A percentile compares a stretch with the other conserved stretches of the same genome.
These are phyloP conservation scores for Lycium ferocissimum DNA, from an alignment of 257 asterid species.

Conservation along the genomic window DNA sequence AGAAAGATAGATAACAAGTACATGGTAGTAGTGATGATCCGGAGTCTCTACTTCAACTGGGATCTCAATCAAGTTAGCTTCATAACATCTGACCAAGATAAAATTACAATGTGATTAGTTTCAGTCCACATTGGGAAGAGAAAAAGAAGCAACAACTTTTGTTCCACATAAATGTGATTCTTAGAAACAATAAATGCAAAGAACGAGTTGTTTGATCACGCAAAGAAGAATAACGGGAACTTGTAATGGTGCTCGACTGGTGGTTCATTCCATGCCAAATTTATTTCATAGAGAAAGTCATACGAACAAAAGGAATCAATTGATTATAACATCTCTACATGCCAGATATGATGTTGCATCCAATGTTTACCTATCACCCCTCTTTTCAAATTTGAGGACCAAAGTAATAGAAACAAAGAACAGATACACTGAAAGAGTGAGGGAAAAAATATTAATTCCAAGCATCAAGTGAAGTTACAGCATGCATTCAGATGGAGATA, in stretches of 20 bases:
- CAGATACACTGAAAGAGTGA: background rate
- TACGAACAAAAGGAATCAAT: background rate
- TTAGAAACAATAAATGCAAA: background rate
- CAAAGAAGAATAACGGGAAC: background rate
- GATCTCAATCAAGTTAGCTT: constrained; percentile 71
- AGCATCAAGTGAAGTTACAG: background rate
- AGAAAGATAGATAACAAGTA: constrained; percentile 30
- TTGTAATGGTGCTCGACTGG: background rate
- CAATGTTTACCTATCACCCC: background rate
- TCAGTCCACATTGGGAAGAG: background rate
- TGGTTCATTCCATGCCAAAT: constrained; percentile 9
- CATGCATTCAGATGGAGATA: background rate
- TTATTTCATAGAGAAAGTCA: background rate
- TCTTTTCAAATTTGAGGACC: background rate
- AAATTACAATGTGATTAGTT: background rate
- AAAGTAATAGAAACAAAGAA: background rate
- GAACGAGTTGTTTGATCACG: background rate
- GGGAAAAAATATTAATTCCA: background rate
- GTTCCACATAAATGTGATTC: background rate
- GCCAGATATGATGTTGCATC: background rate
- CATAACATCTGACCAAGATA: constrained; percentile 57
- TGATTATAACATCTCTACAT: background rate
- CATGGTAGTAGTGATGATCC: constrained; percentile 83
- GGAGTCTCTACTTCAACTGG: constrained; percentile 90
- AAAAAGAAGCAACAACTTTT: background rate